Evolutionary conservation across 1,284 basidiomycete species (phyloP).

Genomic region (Papiliotrema fonsecae): DNA sequence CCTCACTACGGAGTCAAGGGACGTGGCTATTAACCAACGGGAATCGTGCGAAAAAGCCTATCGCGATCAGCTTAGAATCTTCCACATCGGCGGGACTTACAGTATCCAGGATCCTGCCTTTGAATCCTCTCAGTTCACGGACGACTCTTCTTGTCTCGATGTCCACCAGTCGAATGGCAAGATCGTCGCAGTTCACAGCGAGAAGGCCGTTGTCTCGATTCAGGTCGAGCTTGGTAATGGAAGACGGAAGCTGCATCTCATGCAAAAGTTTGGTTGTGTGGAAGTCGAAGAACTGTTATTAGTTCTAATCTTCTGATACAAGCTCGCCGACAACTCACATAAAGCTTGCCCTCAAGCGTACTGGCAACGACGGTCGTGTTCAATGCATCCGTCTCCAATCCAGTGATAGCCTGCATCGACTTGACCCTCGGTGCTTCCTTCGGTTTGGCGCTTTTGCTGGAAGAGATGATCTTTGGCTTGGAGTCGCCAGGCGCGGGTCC

Average conservation of each 20-base stretch:
- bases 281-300: slow-evolving; percentile 90
- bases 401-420: slow-evolving; percentile 63
- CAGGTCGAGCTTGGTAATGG: slow-evolving; percentile 66
- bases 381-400: slow-evolving; percentile 78
- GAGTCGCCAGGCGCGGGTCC: slow-evolving; percentile 59
- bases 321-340: slow-evolving; percentile 55
- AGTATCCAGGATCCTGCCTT: slow-evolving; percentile 74
- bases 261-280: slow-evolving; percentile 70
- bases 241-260: slow-evolving; percentile 63
- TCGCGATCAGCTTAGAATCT: slow-evolving; percentile 1
- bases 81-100: slow-evolving; percentile 51
- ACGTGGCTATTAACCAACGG: slow-evolving; percentile 83
- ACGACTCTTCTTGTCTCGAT: slow-evolving; percentile 84
- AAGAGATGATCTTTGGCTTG: slow-evolving; percentile 46
- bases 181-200: slow-evolving; percentile 78
- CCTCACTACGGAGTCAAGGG: slow-evolving; percentile 84
- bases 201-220: slow-evolving; percentile 85
- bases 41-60: slow-evolving; percentile 91
- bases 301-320: neutral
- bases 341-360: slow-evolving; percentile 81
- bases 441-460: slow-evolving; percentile 34
- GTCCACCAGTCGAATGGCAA: slow-evolving; percentile 77
- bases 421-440: slow-evolving; percentile 46
- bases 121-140: slow-evolving; percentile 77
- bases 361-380: slow-evolving; percentile 76